These are phyloP conservation scores for Globisporangium viniferum DNA, from an alignment of 352 stramenopile species.

Conservation along the genomic window DNA sequence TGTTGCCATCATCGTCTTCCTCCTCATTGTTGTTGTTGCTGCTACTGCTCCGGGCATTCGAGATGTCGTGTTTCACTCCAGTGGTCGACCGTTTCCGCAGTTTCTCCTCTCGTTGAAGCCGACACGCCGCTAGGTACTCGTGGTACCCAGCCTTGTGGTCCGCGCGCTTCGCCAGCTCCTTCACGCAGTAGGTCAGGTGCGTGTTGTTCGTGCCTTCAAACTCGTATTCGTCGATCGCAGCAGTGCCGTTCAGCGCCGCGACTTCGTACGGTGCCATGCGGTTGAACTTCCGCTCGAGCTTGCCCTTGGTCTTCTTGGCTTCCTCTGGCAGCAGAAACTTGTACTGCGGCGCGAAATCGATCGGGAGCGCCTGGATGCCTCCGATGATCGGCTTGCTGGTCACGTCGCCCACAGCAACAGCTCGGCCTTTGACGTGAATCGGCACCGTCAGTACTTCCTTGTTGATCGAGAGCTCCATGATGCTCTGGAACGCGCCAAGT, in stretches of 20 bases:
- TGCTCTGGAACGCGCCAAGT: slow-evolving; percentile 68
- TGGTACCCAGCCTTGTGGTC: slow-evolving; percentile 73
- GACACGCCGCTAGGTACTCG: slow-evolving; percentile 52
- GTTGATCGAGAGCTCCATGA: slow-evolving; percentile 49
- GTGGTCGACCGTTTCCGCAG: slow-evolving; percentile 25
- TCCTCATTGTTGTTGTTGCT: slow-evolving; percentile 28
- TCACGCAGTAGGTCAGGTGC: slow-evolving; percentile 84
- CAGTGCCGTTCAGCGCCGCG: slow-evolving; percentile 61
- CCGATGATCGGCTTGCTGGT: slow-evolving; percentile 38
- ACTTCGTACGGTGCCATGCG: slow-evolving; percentile 64
- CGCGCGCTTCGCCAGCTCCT: slow-evolving; percentile 64
- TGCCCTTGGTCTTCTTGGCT: slow-evolving; percentile 55
- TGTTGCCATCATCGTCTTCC: slow-evolving; percentile 34
- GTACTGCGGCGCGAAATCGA: slow-evolving; percentile 85
- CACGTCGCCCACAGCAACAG: slow-evolving; percentile 44
- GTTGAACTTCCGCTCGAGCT: slow-evolving; percentile 43
- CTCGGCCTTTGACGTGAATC: slow-evolving; percentile 64
- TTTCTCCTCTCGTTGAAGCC: slow-evolving; percentile 36
- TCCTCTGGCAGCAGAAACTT: slow-evolving; percentile 88
- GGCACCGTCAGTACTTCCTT: slow-evolving; percentile 41
- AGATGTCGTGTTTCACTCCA: slow-evolving; percentile 49
- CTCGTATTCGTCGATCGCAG: slow-evolving; percentile 76
- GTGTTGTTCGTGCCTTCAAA: slow-evolving; percentile 84
- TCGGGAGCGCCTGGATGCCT: slow-evolving; percentile 63
- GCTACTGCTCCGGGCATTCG: slow-evolving; percentile 25